Base-by-base conservation (phyloP, 2,329 filamentous ascomycete genomes). In the Penicillium palitans region DNA sequence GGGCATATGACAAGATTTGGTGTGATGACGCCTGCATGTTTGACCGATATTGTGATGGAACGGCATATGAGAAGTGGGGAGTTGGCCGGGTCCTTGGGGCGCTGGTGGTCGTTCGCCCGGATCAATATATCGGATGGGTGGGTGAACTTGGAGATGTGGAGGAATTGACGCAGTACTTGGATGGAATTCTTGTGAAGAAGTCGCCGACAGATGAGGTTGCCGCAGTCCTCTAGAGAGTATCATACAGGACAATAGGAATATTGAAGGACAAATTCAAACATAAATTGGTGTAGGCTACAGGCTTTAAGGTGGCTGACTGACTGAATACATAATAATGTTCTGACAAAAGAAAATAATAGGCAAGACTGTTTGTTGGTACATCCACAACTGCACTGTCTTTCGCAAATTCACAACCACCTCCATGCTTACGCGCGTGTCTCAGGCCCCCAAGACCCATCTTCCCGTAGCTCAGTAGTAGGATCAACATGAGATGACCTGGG, bases 1-100 rank as follows among this genome's bases (percentile, higher is more conserved):
- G 81, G 79, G 79, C 83, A 60, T 87, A 87, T 65, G 75, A 79
- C 56, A 84, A 83, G 66, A 76, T 87, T 0, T 85, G 81, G 67
- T 81, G 79, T 1, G 84, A 87, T 60, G 81, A 81, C 42, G 37
- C 54, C 37, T 68, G 63, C 25, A 19, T 42, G 1, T 68, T 64
- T 62, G 66, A 70, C 31, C 49, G 51, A 21, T 59, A 68, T 24
- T 68, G 65, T 45, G 60, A 68, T 45, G 68, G 68, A n/a, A 64
- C 60, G n/a, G 63, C 58, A 1, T 70, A 70, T 57, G 67, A 68
- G 27, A 61, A 50, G 15, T 70, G 68, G 68, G 67, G 65, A 1
- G 65, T 68, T 17, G 66, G 70, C 52, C 58, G 61, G 27, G 35
- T 46, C 17, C 66, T 57, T 37, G 68, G 68, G 8, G 67, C 60